Evolutionary conservation across 805 yeast species (phyloP).

Genomic region (Yarrowia porcina): DNA sequence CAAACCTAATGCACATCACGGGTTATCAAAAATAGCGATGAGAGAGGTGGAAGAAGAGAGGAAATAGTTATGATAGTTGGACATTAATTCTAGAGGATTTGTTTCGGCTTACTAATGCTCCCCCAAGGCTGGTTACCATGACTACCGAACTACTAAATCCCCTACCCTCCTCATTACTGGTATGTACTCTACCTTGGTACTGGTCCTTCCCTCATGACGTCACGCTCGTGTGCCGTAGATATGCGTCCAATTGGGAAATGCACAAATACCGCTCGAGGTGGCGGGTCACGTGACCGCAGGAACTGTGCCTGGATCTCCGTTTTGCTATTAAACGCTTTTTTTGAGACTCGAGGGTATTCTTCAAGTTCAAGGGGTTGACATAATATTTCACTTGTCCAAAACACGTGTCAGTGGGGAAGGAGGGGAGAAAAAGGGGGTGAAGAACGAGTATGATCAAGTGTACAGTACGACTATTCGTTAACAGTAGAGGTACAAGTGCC

Average conservation of each 20-base stretch:
- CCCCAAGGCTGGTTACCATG: too few relatives aligned
- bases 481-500: too few relatives aligned
- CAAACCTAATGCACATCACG: slow-evolving; percentile 18
- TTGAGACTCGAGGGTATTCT: not conserved
- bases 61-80: too few relatives aligned
- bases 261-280: not conserved
- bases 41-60: too few relatives aligned
- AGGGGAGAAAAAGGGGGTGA: not conserved
- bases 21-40: slow-evolving; percentile 17
- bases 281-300: not conserved
- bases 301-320: not conserved
- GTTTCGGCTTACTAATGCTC: too few relatives aligned
- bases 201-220: too few relatives aligned
- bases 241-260: slow-evolving; percentile 4
- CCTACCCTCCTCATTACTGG: too few relatives aligned
- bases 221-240: slow-evolving; percentile 12
- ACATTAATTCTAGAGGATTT: too few relatives aligned
- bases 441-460: not conserved
- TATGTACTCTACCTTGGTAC: too few relatives aligned
- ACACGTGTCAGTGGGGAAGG: not conserved
- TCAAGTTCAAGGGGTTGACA: not conserved
- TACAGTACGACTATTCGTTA: too few relatives aligned
- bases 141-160: too few relatives aligned
- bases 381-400: not conserved
- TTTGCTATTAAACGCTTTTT: not conserved